These are phyloP conservation scores for Neonectria punicea DNA, from an alignment of 2,329 filamentous ascomycete species.

Conservation along the genomic window DNA sequence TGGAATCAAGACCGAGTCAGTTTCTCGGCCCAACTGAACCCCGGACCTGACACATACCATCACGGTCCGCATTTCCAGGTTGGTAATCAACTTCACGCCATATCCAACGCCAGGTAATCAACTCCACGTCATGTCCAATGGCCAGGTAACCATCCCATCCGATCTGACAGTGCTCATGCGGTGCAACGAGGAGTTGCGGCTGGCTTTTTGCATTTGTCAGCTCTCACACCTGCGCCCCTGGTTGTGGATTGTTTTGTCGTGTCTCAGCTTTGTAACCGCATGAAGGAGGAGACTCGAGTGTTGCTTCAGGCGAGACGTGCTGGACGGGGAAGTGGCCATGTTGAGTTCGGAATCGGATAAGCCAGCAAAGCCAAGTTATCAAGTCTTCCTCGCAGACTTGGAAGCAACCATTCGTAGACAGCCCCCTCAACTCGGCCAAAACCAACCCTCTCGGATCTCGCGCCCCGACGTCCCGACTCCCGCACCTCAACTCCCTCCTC, in stretches of 20 bases:
- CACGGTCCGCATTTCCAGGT: background rate
- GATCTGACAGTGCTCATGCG: background rate
- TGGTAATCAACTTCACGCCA: constrained; percentile 10
- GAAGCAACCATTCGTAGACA: no score
- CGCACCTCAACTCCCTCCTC: background rate
- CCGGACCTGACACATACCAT: background rate
- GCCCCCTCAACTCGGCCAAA: background rate
- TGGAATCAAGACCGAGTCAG: background rate
- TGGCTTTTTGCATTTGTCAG: constrained; percentile 9
- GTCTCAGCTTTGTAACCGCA: background rate
- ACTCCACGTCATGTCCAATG: constrained; percentile 1
- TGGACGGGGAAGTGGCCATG: no score
- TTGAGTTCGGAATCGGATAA: background rate
- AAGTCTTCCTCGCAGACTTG: background rate
- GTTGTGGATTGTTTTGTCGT: background rate
- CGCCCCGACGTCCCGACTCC: constrained; percentile 11
- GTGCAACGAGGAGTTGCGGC: background rate
- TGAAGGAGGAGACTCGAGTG: background rate
- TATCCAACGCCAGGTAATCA: background rate
- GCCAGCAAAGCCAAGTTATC: background rate
- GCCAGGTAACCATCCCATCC: background rate
- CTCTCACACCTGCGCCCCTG: background rate
- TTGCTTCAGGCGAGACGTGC: background rate
- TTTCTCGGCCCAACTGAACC: background rate
- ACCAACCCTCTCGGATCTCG: constrained; percentile 11